phyloP scores from a whole-genome alignment of 345 rosid genomes.

The Hevea brasiliensis region DNA sequence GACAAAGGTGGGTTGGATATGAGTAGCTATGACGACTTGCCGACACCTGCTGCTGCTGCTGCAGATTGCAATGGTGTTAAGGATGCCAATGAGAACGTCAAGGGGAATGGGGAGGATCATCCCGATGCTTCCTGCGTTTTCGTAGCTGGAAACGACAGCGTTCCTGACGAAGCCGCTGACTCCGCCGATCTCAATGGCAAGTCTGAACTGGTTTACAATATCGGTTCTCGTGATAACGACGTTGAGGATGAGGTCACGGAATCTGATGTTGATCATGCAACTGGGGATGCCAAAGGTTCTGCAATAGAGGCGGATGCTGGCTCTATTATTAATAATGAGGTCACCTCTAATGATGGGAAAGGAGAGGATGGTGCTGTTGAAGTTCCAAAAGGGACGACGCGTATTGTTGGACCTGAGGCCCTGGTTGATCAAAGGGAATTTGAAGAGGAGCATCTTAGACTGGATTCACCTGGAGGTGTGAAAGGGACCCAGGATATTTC shows the following conservation, averaged over 20 bases:
- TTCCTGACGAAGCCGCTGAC: not conserved
- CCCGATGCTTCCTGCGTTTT: slow-evolving; percentile 16
- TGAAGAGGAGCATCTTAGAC: not conserved
- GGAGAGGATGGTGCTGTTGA: not conserved
- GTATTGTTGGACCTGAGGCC: not conserved
- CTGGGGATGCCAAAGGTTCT: not conserved
- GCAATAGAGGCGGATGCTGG: not conserved
- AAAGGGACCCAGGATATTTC: not conserved
- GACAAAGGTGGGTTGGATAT: not conserved
- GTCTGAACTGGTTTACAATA: not conserved
- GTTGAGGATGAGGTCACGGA: not conserved
- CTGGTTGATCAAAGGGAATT: not conserved
- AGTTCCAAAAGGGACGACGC: not conserved
- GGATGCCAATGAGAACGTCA: slow-evolving; percentile 3
- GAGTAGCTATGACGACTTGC: not conserved
- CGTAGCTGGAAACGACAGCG: not conserved
- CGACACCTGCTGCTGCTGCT: not conserved
- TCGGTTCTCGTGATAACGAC: not conserved
- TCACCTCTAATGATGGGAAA: not conserved
- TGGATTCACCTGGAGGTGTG: not conserved
- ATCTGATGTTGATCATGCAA: not conserved
- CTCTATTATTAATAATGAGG: not conserved
- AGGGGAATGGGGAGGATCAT: slow-evolving; percentile 10
- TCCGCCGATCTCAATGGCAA: slow-evolving; percentile 1
- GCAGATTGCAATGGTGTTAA: not conserved